Evolutionary conservation across 257 asterid genomes (phyloP).

Genomic region (Plantago elongata): DNA sequence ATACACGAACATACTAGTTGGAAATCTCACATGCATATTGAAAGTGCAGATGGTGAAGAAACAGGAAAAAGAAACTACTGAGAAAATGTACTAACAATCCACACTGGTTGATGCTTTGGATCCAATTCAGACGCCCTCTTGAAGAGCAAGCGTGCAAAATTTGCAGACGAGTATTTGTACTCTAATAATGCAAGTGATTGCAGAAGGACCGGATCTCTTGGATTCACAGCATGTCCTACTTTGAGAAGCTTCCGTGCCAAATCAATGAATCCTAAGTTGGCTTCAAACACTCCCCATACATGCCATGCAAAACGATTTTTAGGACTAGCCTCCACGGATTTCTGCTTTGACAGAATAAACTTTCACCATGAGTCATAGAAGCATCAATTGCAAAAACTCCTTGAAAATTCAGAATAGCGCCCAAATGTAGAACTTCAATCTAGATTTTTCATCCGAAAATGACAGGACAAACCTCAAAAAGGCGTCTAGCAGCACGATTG

Average conservation of each 20-base stretch:
- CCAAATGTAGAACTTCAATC: too few relatives aligned
- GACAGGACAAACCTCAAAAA: conserved; percentile 58
- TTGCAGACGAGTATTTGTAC: conserved; percentile 64
- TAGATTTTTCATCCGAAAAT: not conserved
- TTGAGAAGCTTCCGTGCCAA: conserved; percentile 79
- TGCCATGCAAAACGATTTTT: conserved; percentile 99
- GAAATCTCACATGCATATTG: not conserved
- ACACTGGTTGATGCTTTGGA: conserved; percentile 88
- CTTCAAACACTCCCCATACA: conserved; percentile 97
- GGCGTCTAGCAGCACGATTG: conserved; percentile 49
- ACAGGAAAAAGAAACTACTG: not conserved
- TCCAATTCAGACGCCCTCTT: conserved; percentile 77
- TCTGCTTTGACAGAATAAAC: conserved; percentile 36
- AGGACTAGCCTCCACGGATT: conserved; percentile 93
- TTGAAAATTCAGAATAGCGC: too few relatives aligned
- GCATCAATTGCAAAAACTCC: not conserved
- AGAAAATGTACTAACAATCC: conserved; percentile 60
- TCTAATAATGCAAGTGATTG: conserved; percentile 86
- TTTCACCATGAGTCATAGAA: not conserved
- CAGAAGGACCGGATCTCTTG: conserved; percentile 92
- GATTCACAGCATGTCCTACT: conserved; percentile 84
- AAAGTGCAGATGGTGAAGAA: too few relatives aligned
- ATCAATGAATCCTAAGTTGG: conserved; percentile 57
- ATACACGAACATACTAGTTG: not conserved
- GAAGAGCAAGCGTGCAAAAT: conserved; percentile 70